phyloP scores from a whole-genome alignment of 2,329 filamentous ascomycete species.

The Diaporthe batatas region DNA sequence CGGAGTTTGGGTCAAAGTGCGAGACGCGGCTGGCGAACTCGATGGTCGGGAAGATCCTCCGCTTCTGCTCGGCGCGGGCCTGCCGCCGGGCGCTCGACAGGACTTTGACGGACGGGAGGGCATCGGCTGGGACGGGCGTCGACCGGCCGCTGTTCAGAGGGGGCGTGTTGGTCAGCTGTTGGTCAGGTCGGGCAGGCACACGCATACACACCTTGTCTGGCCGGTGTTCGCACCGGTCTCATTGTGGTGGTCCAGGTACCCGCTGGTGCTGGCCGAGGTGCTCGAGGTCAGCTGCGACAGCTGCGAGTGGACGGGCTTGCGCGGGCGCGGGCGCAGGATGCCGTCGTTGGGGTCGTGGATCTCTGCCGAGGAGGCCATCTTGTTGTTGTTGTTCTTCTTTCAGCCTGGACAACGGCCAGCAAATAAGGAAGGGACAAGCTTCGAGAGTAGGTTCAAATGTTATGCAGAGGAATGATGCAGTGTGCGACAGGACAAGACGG shows the following conservation, averaged over 20 bases:
- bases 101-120: slow-evolving; percentile 90
- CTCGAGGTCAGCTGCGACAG: slow-evolving; percentile 57
- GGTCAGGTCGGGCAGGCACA: background rate
- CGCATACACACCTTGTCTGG: slow-evolving; percentile 61
- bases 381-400: background rate
- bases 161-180: slow-evolving; percentile 36
- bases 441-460: background rate
- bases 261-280: slow-evolving; percentile 53
- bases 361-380: slow-evolving; percentile 50
- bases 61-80: slow-evolving; percentile 82
- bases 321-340: slow-evolving; percentile 63
- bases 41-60: slow-evolving; percentile 91
- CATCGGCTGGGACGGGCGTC: slow-evolving; percentile 88
- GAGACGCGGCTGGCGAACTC: slow-evolving; percentile 92
- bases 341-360: slow-evolving; percentile 55
- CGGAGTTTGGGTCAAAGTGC: slow-evolving; percentile 92
- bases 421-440: background rate
- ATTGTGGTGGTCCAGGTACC: slow-evolving; percentile 51
- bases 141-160: slow-evolving; percentile 75
- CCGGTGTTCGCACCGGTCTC: slow-evolving; percentile 56
- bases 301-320: slow-evolving; percentile 64
- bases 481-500: background rate
- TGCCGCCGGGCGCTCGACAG: slow-evolving; percentile 89
- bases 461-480: slow-evolving; percentile 20
- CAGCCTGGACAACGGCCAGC: background rate